Evolutionary conservation across 2,329 filamentous ascomycete genomes (phyloP), one percentile per base, ranked within the genome.

Genomic region (Herpotrichia juniperi): DNA sequence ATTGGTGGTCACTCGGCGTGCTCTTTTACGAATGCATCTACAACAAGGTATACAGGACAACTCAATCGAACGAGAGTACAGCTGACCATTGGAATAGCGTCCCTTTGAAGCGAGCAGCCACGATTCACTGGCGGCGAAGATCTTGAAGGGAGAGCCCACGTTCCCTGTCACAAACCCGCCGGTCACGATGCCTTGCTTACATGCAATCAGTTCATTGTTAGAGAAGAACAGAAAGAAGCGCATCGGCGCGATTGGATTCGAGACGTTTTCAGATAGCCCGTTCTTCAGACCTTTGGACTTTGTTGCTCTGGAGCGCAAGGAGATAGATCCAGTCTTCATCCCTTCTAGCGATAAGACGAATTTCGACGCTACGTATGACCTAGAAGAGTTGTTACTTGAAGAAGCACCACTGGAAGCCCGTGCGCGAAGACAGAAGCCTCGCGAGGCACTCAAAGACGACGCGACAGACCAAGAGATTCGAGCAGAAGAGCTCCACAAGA

Each of bases 1-100:
- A 99, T 73, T 99, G 94, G 94, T 99, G 94, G 94, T 97, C 94
- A 5, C 77, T 99, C 19, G 94, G 94, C 43, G 94, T 99, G 40
- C 83, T 96, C n/a, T 97, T 97, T 74, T 99, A 97, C 74, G 94
- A 99, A 75, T 97, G 94, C 82, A 97, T 99, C 60, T 99, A 97
- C 79, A 96, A 96, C 78, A 97, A 96, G 87, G 91, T 92, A 76
- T 46, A 81, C 70, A 46, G 44, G 46, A 32, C n/a, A 10, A 12
- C 5, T 12, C 7, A 28, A 14, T 1, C 6, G 37, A 35, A 11
- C 21, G 24, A 39, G 26, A 25, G 25, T 21, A 21, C 44, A n/a
- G n/a, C n/a, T 28, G 14, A 9, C 61, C 39, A 57, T 50, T 2
- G 30, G 5, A 1, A 19, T 68, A 96, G 91, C 86, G 94, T 64